phyloP scores from a whole-genome alignment of 1,284 basidiomycete genomes.

The Lentinula novae-zelandiae region DNA sequence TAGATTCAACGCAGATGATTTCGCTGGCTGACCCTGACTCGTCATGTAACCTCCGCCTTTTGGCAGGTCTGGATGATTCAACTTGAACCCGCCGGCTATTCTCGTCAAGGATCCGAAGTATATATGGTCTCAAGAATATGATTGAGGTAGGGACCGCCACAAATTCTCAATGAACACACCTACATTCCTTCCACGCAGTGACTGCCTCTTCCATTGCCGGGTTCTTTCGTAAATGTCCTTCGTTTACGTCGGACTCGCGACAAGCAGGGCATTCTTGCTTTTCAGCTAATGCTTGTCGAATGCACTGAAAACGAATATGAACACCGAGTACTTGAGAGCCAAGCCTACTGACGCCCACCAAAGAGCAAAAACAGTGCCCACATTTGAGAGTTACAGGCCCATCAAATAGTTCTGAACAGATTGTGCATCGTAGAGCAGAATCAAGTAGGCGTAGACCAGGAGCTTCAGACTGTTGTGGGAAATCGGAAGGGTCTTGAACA shows the following conservation, averaged over 20 bases:
- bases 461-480: slow-evolving; percentile 38
- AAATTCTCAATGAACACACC: slow-evolving; percentile 38
- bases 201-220: slow-evolving; percentile 58
- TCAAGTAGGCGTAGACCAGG: slow-evolving; percentile 63
- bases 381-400: slow-evolving; percentile 68
- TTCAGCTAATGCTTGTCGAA: slow-evolving; percentile 48
- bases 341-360: slow-evolving; percentile 60
- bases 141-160: not conserved
- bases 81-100: slow-evolving; percentile 13
- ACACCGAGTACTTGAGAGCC: slow-evolving; percentile 20
- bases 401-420: slow-evolving; percentile 68
- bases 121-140: slow-evolving; percentile 30
- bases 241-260: slow-evolving; percentile 44
- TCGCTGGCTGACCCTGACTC: slow-evolving; percentile 9
- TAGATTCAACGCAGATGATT: not conserved
- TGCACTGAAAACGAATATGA: slow-evolving; percentile 44
- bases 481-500: slow-evolving; percentile 67
- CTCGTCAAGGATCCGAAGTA: slow-evolving; percentile 36
- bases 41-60: slow-evolving; percentile 18
- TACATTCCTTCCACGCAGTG: slow-evolving; percentile 55
- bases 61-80: slow-evolving; percentile 5
- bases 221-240: slow-evolving; percentile 59
- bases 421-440: slow-evolving; percentile 59
- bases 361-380: slow-evolving; percentile 75
- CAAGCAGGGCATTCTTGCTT: slow-evolving; percentile 69